Conservation (phyloP, 305 asterid species). For the Vinca major region DNA sequence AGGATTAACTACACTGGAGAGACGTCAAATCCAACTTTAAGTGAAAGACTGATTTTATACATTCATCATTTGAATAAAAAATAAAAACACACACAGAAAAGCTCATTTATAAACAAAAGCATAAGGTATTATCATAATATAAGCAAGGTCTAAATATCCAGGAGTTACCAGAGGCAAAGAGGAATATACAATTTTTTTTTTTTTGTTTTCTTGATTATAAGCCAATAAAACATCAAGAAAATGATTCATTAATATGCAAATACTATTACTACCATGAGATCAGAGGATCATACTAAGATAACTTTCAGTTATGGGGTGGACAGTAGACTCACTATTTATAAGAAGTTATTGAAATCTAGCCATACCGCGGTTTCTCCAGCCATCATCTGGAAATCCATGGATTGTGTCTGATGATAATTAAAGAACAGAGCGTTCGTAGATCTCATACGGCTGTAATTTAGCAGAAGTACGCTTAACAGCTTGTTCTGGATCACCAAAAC, state of each 20-base stretch:
- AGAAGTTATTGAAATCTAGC: background rate
- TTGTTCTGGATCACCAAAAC: conserved; percentile 44
- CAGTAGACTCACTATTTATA: background rate
- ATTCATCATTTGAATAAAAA: too few relatives aligned
- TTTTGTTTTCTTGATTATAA: background rate
- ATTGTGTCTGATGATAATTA: conserved; percentile 23
- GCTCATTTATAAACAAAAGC: too few relatives aligned
- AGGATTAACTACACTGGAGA: too few relatives aligned
- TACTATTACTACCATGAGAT: background rate
- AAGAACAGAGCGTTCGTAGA: conserved; percentile 48
- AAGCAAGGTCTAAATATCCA: too few relatives aligned
- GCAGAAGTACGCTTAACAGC: conserved; percentile 22
- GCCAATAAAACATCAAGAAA: conserved; percentile 2
- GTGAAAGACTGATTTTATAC: too few relatives aligned
- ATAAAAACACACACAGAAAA: too few relatives aligned
- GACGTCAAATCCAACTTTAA: too few relatives aligned
- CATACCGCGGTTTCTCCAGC: background rate
- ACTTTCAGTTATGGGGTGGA: background rate
- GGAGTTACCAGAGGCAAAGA: background rate
- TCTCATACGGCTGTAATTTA: conserved; percentile 37
- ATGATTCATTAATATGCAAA: background rate
- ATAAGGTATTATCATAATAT: too few relatives aligned
- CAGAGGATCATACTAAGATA: too few relatives aligned
- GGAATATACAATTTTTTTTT: conserved; percentile 4
- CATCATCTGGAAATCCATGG: conserved; percentile 9